Conservation (phyloP, 2,329 filamentous ascomycete species). For the Pseudocercospora fuligena region DNA sequence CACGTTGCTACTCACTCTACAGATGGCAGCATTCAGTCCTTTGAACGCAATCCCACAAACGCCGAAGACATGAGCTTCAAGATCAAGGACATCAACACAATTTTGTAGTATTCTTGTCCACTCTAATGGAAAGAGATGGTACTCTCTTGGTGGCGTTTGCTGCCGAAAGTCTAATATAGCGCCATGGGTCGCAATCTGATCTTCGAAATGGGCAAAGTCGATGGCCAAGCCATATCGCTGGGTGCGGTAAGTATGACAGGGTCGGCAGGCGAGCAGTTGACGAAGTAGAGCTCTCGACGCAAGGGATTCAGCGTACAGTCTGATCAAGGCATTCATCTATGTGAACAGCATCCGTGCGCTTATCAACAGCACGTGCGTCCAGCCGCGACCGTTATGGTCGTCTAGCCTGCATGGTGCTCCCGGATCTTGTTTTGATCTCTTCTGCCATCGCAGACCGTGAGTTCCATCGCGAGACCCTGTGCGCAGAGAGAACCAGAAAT, state of each 20-base stretch:
- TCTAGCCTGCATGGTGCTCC: not conserved
- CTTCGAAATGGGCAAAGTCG: not conserved
- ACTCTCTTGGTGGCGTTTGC: not conserved
- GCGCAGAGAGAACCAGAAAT: not conserved
- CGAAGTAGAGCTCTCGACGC: not conserved
- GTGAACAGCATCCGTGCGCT: not conserved
- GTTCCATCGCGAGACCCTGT: not conserved
- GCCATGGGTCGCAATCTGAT: not conserved
- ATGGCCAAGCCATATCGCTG: not conserved
- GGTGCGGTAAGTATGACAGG: not conserved
- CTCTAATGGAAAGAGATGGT: too few species aligned
- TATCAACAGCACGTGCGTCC: conserved; percentile 7
- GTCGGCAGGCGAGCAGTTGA: not conserved
- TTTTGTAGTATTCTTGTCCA: too few species aligned
- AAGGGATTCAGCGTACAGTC: not conserved
- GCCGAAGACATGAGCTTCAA: too few species aligned
- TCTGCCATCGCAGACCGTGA: not conserved
- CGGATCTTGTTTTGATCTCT: not conserved
- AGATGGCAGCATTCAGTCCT: too few species aligned
- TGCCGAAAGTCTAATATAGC: conserved; percentile 2
- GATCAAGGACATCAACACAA: too few species aligned
- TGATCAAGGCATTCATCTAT: not conserved
- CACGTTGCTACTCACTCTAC: too few species aligned
- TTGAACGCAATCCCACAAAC: too few species aligned
- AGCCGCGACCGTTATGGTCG: not conserved